A percentile compares a stretch with the other conserved stretches of the same genome.
Evolutionary conservation across 1,284 basidiomycete genomes (phyloP).

Genomic region (Athelia sp.): DNA sequence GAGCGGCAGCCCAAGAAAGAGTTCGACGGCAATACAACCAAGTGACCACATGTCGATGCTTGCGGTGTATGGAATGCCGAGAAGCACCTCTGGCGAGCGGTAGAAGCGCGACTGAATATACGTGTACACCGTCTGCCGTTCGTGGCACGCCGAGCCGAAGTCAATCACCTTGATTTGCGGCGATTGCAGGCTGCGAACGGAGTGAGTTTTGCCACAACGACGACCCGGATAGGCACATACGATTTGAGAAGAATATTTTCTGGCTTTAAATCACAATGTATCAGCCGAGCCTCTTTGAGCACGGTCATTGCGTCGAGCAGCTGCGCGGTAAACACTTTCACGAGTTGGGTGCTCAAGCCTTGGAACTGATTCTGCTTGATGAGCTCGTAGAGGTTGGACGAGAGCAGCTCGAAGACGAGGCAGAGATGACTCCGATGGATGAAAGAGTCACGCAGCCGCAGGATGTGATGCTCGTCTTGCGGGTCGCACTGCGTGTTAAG

Average conservation of each 20-base stretch:
- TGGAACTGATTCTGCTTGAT: constrained; percentile 99
- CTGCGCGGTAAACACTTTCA: constrained; percentile 97
- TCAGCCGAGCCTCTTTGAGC: constrained; percentile 91
- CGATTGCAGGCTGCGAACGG: constrained; percentile 73
- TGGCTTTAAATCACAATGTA: constrained; percentile 98
- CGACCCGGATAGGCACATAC: constrained; percentile 44
- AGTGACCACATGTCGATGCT: constrained; percentile 96
- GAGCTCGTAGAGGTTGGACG: constrained; percentile 97
- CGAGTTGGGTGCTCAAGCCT: constrained; percentile 92
- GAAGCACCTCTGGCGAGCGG: constrained; percentile 93
- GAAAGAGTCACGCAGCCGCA: constrained; percentile 93
- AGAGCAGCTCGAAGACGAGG: constrained; percentile 95
- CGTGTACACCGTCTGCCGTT: constrained; percentile 98
- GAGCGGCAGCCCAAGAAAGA: constrained; percentile 93
- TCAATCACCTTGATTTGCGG: constrained; percentile 99
- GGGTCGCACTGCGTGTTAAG: constrained; percentile 92
- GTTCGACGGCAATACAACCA: constrained; percentile 95
- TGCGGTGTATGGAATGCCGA: constrained; percentile 92
- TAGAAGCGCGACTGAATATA: constrained; percentile 99
- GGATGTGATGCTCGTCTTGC: constrained; percentile 93
- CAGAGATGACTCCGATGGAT: constrained; percentile 96
- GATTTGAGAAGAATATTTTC: constrained; percentile 95
- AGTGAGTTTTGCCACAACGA: constrained; percentile 16
- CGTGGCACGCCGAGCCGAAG: constrained; percentile 98
- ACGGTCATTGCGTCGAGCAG: constrained; percentile 90